These are phyloP conservation scores for Beauveria asiatica DNA, from an alignment of 2,329 filamentous ascomycete species.

Conservation along the genomic window DNA sequence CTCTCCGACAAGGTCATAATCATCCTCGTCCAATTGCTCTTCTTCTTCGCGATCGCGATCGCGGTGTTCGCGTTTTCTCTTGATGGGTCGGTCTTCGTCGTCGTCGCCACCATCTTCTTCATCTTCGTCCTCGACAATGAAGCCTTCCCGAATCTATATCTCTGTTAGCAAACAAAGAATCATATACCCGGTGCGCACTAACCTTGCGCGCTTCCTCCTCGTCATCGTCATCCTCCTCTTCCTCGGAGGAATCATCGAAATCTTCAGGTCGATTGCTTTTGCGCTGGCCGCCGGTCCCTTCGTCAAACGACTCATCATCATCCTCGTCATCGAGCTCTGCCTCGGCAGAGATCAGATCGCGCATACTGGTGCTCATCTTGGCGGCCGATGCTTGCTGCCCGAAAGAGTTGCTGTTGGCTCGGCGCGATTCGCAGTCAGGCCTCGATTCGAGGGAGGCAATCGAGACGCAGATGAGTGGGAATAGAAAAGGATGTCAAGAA, in stretches of 20 bases:
- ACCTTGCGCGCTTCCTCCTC: slow-evolving; percentile 75
- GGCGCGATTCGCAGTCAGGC: background rate
- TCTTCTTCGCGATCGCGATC: slow-evolving; percentile 75
- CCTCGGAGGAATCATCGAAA: slow-evolving; percentile 80
- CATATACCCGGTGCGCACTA: slow-evolving; percentile 20
- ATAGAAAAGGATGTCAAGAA: background rate
- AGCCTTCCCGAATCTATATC: slow-evolving; percentile 75
- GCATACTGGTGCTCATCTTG: slow-evolving; percentile 57
- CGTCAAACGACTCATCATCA: slow-evolving; percentile 75
- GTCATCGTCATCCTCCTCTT: slow-evolving; percentile 88
- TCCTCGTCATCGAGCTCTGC: slow-evolving; percentile 82
- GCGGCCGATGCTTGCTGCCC: slow-evolving; percentile 15
- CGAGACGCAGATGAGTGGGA: background rate
- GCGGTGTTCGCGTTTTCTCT: slow-evolving; percentile 66
- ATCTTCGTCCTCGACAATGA: slow-evolving; percentile 82
- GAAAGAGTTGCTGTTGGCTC: background rate
- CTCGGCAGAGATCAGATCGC: slow-evolving; percentile 73
- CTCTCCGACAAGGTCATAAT: slow-evolving; percentile 89
- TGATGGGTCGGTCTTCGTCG: slow-evolving; percentile 47
- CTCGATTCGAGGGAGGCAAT: background rate
- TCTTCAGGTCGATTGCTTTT: slow-evolving; percentile 28
- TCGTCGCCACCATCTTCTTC: slow-evolving; percentile 58
- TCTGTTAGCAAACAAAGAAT: background rate
- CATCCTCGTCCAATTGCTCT: slow-evolving; percentile 88
- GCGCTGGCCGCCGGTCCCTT: slow-evolving; percentile 57